A percentile compares a stretch with the other conserved stretches of the same genome.
These are phyloP conservation scores for Botrytis porri DNA, from an alignment of 2,329 filamentous ascomycete species.

Conservation along the genomic window DNA sequence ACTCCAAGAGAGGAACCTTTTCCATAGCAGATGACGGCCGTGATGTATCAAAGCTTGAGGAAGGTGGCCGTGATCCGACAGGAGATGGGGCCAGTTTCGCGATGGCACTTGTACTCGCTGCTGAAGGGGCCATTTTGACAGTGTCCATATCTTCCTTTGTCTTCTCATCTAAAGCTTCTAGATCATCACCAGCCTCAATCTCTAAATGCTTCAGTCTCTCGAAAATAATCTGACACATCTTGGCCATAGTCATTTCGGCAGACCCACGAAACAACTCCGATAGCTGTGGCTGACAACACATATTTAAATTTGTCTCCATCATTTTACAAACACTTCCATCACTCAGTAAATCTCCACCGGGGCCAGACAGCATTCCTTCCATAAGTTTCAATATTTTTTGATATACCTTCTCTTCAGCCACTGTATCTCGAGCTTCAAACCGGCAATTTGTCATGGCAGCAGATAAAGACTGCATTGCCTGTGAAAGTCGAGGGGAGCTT, in stretches of 20 bases:
- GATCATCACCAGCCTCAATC: slow-evolving; percentile 66
- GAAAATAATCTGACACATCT: slow-evolving; percentile 99
- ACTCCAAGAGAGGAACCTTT: slow-evolving; percentile 14
- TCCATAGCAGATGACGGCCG: slow-evolving; percentile 30
- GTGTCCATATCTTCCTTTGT: slow-evolving; percentile 67
- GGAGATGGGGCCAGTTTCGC: slow-evolving; percentile 50
- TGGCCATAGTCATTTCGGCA: slow-evolving; percentile 95
- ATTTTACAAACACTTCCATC: slow-evolving; percentile 99
- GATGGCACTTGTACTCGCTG: slow-evolving; percentile 61
- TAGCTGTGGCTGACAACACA: slow-evolving; percentile 90
- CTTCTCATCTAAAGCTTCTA: slow-evolving; percentile 62
- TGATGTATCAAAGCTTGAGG: slow-evolving; percentile 45
- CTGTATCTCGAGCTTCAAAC: slow-evolving; percentile 93
- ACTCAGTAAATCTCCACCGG: slow-evolving; percentile 87
- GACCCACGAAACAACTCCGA: slow-evolving; percentile 87
- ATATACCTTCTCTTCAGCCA: slow-evolving; percentile 92
- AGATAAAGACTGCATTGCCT: slow-evolving; percentile 92
- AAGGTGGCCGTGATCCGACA: slow-evolving; percentile 39
- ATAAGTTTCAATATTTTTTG: slow-evolving; percentile 93
- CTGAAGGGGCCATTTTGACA: slow-evolving; percentile 79
- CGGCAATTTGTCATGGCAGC: slow-evolving; percentile 96
- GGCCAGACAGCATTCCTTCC: slow-evolving; percentile 96
- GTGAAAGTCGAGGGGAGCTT: slow-evolving; percentile 78
- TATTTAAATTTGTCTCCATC: slow-evolving; percentile 97
- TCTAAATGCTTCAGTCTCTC: slow-evolving; percentile 86